Evolutionary conservation across 805 yeast genomes (phyloP), one percentile per base, ranked within the genome.

Genomic region (Saccharomycopsis amapae): DNA sequence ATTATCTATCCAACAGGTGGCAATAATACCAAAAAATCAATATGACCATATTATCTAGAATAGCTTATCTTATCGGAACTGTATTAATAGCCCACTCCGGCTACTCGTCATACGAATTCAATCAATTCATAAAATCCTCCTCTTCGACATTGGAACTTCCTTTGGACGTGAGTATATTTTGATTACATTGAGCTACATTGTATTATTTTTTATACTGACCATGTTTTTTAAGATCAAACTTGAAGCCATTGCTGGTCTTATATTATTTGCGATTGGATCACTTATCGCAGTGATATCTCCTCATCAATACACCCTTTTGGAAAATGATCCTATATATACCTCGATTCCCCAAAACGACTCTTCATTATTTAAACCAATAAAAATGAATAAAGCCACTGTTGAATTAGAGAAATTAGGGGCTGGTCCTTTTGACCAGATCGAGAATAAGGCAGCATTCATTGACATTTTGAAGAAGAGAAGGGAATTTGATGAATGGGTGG

Each of bases 31-130:
- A n/a, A n/a, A n/a, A n/a, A n/a, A 15, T 15, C 12, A 38, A 6
- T 15, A 42, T 38, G 43, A 9, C 40, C 6, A 19, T 48, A 19
- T 15, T 45, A 19, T 26, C 45, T 17, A 40, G 40, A 28, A 9
- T 42, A 3, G 30, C 38, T 5, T 50, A 50, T 18, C 30, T 48
- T 13, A 17, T 48, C 19, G 53, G 52, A 4, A 22, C 47, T 0
- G 12, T 55, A 3, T 38, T 50, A 4, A 62, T 76, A 31, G 41
- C 66, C 1, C 80, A 77, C 55, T 69, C 79, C 1, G 77, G 72
- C 1, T 75, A 73, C 52, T 76, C 81, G 5, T 68, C 80, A 2
- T 72, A 69, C 51, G 79, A 76, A 54, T 68, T 67, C 59, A 71
- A 70, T 54, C 71, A 69, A 54, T 58, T 68, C 30, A 45, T 58